Base-by-base conservation (phyloP, 257 asterid genomes). In the Plantago ovata region DNA sequence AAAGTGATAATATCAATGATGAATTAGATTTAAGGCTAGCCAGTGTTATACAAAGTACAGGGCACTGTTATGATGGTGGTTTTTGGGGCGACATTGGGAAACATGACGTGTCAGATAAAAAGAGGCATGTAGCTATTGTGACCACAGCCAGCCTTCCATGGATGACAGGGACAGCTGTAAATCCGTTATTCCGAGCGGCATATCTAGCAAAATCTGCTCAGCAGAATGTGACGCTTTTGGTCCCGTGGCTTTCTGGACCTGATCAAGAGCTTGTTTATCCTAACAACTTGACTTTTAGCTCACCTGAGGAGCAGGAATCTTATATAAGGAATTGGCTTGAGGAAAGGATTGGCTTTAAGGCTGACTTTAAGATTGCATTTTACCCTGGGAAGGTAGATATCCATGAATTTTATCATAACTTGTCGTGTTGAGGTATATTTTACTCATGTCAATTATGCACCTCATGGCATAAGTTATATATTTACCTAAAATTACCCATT, bases 101-200 rank as follows among this genome's bases (percentile, higher is more conserved):
- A 70, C 79, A 67, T 32, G 81, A 79, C 3, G 53, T 64, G 40
- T 61, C 81, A 1, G 89, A 79, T 58, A 74, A 68, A 61, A 89
- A 81, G 78, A 84, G 99, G 85, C 89, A 93, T 57, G 96, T 93
- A 44, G 97, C 99, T 51, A 93, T 93, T 21, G 94, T 93, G 52
- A 93, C 99, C 53, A 93, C 99, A 10, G 99, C 99, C 65, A 89
- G 99, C 76, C 99, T 93, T 71, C 99, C 99, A 63, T 93, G 99
- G 99, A 89, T 93, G 97, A 93, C 99, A 1, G 99, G 97, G 67
- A 93, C 99, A 47, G 95, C 99, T 68, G 94, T 93, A 52, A 93
- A 93, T 69, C 99, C 99, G 23, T 82, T 93, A 66, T 93, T 89
- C 69, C 92, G 99, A 49, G 99, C 99, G 7, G 99, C 99, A 13